Percentiles rank a stretch among this genome's conserved stretches.
phyloP scores from a whole-genome alignment of 139 green algal genomes.

The Picochlorum sp. region DNA sequence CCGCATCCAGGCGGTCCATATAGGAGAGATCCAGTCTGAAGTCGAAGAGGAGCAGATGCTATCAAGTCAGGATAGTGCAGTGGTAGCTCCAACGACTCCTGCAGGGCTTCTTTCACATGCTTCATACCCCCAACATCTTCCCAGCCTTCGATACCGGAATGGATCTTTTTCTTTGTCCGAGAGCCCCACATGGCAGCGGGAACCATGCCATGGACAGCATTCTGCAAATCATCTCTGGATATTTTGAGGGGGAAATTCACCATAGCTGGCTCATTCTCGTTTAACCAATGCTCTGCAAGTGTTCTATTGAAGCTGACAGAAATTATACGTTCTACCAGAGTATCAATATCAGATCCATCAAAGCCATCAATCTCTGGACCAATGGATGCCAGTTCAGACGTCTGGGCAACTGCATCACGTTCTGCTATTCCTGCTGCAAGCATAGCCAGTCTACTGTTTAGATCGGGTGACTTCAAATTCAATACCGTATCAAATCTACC shows the following conservation, averaged over 20 bases:
- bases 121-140: conserved; percentile 76
- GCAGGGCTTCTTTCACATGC: conserved; percentile 61
- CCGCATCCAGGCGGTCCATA: conserved; percentile 95
- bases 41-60: conserved; percentile 64
- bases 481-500: conserved; percentile 47
- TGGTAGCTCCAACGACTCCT: conserved; percentile 78
- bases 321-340: conserved; percentile 60
- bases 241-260: conserved; percentile 16
- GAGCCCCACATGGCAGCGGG: conserved; percentile 59
- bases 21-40: conserved; percentile 86
- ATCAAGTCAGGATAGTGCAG: conserved; percentile 48
- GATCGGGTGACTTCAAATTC: conserved; percentile 32
- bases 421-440: conserved; percentile 27
- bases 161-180: conserved; percentile 14
- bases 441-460: conserved; percentile 35
- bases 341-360: conserved; percentile 57
- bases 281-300: conserved; percentile 13
- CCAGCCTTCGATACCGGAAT: conserved; percentile 48
- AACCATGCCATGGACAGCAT: conserved; percentile 47
- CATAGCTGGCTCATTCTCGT: not conserved
- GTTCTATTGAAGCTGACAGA: conserved; percentile 33
- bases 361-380: conserved; percentile 54
- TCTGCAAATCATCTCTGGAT: conserved; percentile 30
- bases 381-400: conserved; percentile 11
- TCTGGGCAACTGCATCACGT: conserved; percentile 8